phyloP scores from a whole-genome alignment of 1,284 basidiomycete genomes.

The Rhodotorula glutinis region DNA sequence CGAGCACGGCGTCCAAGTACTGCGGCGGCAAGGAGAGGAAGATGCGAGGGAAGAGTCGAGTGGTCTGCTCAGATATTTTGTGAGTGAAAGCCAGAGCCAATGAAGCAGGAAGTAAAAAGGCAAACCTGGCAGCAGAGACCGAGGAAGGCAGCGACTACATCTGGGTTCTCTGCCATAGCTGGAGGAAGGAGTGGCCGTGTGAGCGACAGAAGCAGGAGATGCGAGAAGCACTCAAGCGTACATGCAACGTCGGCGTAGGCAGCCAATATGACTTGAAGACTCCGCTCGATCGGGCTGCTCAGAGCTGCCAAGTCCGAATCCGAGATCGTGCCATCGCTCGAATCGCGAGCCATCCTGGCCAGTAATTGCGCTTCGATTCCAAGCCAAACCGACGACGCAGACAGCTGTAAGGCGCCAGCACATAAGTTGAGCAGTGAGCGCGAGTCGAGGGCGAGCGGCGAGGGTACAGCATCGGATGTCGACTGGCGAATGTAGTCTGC shows the following conservation, averaged over 20 bases:
- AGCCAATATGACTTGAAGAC: constrained; percentile 20
- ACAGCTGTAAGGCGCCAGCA: constrained; percentile 20
- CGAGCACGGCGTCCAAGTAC: constrained; percentile 35
- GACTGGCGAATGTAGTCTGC: constrained; percentile 40
- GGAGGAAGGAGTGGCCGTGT: background rate
- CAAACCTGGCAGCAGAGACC: constrained; percentile 28
- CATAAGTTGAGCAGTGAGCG: constrained; percentile 32
- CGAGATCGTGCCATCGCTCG: constrained; percentile 5
- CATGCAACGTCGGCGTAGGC: constrained; percentile 11
- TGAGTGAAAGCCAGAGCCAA: no score
- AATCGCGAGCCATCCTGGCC: constrained; percentile 26
- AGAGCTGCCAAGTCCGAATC: constrained; percentile 20
- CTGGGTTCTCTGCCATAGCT: constrained; percentile 44
- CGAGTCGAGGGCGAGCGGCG: constrained; percentile 38
- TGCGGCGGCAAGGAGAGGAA: constrained; percentile 31
- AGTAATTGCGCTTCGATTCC: constrained; percentile 29
- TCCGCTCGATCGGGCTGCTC: constrained; percentile 21
- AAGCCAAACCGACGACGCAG: constrained; percentile 41
- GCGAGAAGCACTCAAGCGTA: no score
- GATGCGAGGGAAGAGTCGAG: constrained; percentile 29
- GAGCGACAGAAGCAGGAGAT: background rate
- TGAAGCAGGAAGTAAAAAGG: no score
- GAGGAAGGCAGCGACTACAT: constrained; percentile 44
- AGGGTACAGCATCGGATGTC: constrained; percentile 39
- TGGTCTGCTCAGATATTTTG: constrained; percentile 26